These are phyloP conservation scores for Pythium sukuiense DNA, from an alignment of 352 stramenopile species.

Conservation along the genomic window DNA sequence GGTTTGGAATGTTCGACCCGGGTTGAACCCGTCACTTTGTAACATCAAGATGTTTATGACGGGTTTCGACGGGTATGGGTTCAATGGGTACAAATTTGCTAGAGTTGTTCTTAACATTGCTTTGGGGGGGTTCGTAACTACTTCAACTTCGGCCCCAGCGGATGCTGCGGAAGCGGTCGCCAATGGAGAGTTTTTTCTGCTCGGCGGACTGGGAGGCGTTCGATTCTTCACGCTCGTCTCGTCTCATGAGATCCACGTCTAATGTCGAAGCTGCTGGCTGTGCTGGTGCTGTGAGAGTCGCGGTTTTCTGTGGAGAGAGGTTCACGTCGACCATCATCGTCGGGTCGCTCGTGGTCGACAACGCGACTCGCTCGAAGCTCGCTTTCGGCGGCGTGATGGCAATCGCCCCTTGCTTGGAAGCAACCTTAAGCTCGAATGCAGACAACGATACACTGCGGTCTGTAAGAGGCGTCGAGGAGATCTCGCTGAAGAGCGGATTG, in stretches of 20 bases:
- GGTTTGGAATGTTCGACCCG: neutral
- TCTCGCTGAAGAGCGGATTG: constrained; percentile 18
- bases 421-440: constrained; percentile 4
- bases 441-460: constrained; percentile 22
- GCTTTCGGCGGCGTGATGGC: constrained; percentile 16
- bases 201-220: constrained; percentile 3
- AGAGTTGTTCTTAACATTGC: neutral
- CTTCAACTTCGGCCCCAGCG: constrained; percentile 31
- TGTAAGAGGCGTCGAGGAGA: neutral
- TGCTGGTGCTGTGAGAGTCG: neutral
- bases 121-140: neutral
- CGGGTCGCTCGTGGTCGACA: neutral
- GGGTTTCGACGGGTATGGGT: too few species aligned
- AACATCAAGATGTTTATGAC: neutral
- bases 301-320: constrained; percentile 10
- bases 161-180: constrained; percentile 37
- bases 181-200: constrained; percentile 33
- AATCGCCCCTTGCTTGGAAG: neutral
- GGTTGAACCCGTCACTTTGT: neutral
- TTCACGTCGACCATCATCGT: constrained; percentile 17
- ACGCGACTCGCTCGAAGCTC: neutral
- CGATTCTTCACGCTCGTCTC: constrained; percentile 7
- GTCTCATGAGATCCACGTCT: constrained; percentile 1
- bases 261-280: neutral
- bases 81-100: neutral